These are phyloP conservation scores for Alternaria sp. DNA, from an alignment of 2,329 filamentous ascomycete genomes.

Conservation along the genomic window DNA sequence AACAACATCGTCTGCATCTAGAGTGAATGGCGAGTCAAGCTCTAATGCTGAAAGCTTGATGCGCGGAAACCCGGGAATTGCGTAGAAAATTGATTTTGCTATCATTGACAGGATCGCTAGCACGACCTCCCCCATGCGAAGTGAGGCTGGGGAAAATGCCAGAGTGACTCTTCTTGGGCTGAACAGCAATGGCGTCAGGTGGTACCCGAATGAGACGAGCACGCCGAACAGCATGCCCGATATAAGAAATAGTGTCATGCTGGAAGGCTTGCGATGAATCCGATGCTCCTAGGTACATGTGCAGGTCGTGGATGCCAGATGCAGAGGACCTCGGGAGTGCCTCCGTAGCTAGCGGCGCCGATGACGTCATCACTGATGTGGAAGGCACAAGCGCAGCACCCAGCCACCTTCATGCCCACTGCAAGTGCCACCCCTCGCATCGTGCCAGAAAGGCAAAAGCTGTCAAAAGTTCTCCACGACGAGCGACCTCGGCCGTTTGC, in stretches of 20 bases:
- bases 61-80: neutral
- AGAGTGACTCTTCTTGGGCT: neutral
- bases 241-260: neutral
- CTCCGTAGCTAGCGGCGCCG: neutral
- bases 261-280: neutral
- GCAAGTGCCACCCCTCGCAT: neutral
- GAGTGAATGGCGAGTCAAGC: constrained; percentile 2
- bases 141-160: constrained; percentile 10
- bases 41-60: neutral
- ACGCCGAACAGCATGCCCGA: neutral
- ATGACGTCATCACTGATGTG: neutral
- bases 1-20: constrained; percentile 2
- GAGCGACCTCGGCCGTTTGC: neutral
- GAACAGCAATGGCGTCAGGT: constrained; percentile 5
- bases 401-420: neutral
- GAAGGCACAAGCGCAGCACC: neutral
- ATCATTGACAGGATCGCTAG: constrained; percentile 8
- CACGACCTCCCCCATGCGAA: constrained; percentile 5
- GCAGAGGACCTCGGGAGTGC: neutral
- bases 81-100: neutral
- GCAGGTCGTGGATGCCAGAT: neutral
- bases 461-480: neutral
- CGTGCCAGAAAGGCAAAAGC: neutral
- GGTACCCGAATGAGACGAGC: constrained; percentile 6
- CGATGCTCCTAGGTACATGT: neutral